Evolutionary conservation across 306 rosid genomes (phyloP), one percentile per base, ranked within the genome.

Genomic region (Acacia confusa): DNA sequence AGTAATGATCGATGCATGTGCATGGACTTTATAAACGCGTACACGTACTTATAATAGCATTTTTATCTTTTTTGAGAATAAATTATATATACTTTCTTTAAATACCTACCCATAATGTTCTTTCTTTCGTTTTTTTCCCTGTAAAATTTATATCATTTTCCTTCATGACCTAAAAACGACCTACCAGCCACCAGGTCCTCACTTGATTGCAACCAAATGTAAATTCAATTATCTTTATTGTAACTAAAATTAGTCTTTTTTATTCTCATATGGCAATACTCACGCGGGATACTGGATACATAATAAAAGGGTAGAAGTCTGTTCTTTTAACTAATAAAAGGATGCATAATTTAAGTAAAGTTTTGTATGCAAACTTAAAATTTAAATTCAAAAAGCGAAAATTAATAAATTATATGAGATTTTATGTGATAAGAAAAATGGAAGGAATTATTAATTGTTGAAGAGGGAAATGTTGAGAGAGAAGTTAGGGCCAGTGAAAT

Each of bases 11-110:
- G 69, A 76, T 75, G 86, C 85, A 77, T 78, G 83, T 84, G 86
- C 88, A 84, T 84, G 86, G 82, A 84, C 58, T 66, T 78, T 81
- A 70, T 75, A 78, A 83, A 65, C 78, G 74, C 57, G 48, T 71
- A 60, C 79, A 74, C 85, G 87, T 83, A 81, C 68, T 41, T 69
- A 67, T 71, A n/a, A 66, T 78, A 72, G 58, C 78, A 27, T 24
- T 25, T 25, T 60, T 4, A 24, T 24, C 16, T 13, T 14, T 63
- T 28, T 15, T 47, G 1, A 40, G 20, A 11, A 27, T 61, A 27
- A 13, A 61, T 27, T 61, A 61, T 13, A 27, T 61, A 61, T 13
- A 27, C 19, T 27, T 61, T 27, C 34, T 13, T 12, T 61, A 13
- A 25, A 27, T 4, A 11, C 19, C 20, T 27, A 27, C 65, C 65